Percentiles rank a stretch among this genome's conserved stretches.
These are phyloP conservation scores for Penicillium atrosanguineum DNA, from an alignment of 495 filamentous ascomycete genomes.

Conservation along the genomic window DNA sequence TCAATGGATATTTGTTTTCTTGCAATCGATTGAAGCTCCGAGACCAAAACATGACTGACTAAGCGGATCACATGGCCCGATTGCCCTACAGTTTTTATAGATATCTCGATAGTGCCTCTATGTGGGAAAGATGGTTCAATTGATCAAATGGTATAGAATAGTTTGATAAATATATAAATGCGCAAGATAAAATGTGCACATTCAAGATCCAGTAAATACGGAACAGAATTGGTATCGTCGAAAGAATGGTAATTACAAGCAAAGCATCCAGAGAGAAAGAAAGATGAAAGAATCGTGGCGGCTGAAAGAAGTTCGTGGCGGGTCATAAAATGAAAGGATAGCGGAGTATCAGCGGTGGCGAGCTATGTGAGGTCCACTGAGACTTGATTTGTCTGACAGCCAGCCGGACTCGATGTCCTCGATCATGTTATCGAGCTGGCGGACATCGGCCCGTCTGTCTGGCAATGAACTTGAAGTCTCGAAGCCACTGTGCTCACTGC, in stretches of 20 bases:
- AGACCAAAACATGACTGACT: slow-evolving; percentile 15
- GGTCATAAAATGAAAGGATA: slow-evolving; percentile 6
- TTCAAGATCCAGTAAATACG: background rate
- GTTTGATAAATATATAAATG: background rate
- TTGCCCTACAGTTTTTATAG: background rate
- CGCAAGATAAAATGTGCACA: background rate
- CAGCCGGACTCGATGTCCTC: slow-evolving; percentile 39
- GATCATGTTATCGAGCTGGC: slow-evolving; percentile 39
- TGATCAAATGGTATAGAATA: background rate
- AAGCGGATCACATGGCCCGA: slow-evolving; percentile 9
- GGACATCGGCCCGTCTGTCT: slow-evolving; percentile 24
- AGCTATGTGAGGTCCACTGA: slow-evolving; percentile 10
- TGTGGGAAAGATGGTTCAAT: background rate
- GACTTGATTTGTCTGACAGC: slow-evolving; percentile 35
- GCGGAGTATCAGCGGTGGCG: slow-evolving; percentile 5
- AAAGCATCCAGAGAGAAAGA: background rate
- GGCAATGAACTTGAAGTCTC: slow-evolving; percentile 16
- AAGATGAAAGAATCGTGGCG: slow-evolving; percentile 5
- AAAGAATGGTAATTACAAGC: slow-evolving; percentile 7
- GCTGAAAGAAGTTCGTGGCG: slow-evolving; percentile 1
- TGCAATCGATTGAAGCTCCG: background rate
- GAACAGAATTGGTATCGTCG: slow-evolving; percentile 33
- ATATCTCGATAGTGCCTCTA: background rate
- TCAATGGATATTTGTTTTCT: background rate
- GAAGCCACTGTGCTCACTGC: slow-evolving; percentile 25